These are phyloP conservation scores for Daldinia childiae DNA, from an alignment of 495 filamentous ascomycete species.

Conservation along the genomic window DNA sequence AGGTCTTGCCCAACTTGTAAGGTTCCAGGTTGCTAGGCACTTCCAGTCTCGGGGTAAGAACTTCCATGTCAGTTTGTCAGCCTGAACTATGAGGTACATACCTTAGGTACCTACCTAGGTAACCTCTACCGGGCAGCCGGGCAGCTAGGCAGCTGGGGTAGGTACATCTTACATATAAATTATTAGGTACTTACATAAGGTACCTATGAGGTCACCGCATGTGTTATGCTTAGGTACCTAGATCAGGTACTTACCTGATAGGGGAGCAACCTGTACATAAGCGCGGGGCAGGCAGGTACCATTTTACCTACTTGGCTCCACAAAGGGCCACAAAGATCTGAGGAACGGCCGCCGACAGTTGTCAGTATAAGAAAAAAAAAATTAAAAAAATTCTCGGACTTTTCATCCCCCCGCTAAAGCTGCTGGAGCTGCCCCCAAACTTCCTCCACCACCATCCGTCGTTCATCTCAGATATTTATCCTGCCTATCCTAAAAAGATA, in stretches of 20 bases:
- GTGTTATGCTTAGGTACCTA: constrained; percentile 11
- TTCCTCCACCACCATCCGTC: constrained; percentile 42
- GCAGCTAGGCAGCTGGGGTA: constrained; percentile 1
- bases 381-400: constrained; percentile 39
- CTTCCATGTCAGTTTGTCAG: neutral
- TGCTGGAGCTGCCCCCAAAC: constrained; percentile 39
- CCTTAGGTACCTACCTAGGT: no score
- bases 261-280: constrained; percentile 6
- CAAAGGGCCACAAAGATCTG: constrained; percentile 12
- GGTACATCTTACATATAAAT: neutral
- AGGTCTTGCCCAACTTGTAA: no score
- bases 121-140: no score
- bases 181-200: constrained; percentile 8
- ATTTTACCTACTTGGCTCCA: constrained; percentile 12
- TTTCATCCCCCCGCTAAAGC: constrained; percentile 40
- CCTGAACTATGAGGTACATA: no score
- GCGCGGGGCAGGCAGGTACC: constrained; percentile 27
- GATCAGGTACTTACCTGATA: constrained; percentile 7
- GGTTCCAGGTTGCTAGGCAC: no score
- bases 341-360: constrained; percentile 17
- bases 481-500: neutral
- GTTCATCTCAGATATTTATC: constrained; percentile 15
- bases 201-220: constrained; percentile 24
- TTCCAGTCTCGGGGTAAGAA: neutral
- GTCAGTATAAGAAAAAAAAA: constrained; percentile 9